Base-by-base conservation (phyloP, 1,139 yeast genomes). In the Protomyces inundatus region DNA sequence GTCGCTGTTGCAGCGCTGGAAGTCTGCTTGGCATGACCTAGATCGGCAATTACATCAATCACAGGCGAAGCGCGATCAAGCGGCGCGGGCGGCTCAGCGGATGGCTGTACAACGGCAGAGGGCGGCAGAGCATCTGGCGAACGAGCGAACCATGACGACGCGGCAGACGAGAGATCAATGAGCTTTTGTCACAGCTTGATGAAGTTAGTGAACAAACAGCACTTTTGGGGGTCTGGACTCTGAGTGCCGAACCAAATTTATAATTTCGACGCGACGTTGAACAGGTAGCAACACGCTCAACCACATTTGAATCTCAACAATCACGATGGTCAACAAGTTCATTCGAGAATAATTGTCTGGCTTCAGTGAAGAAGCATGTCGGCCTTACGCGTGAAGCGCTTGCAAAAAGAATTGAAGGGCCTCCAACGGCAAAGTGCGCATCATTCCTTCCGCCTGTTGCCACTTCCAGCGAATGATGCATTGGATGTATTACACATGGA, bases 361-460 rank as follows among this genome's bases (percentile, higher is more conserved):
- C 23, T 23, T 23, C 23, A 23, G 23, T 23, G 23, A 23, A 23
- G 23, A 4, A 39, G 42, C 30, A 58, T 58, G 62, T 58, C 62
- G 14, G n/a, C 45, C 51, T 32, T 58, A 6, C 54, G 62, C 32
- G 52, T 40, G 32, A 58, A 58, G 40, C 53, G 62, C 10, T 12
- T 58, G 56, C 40, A 55, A 12, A 58, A 58, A n/a, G 62, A 58
- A 39, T 42, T 58, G 14, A 51, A 48, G 35, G 54, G 48, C 4
- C 32, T 42, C 30, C 48, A 42, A 7, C n/a, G 10, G 23, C 55
- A 32, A 51, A 40, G 7, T 33, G 50, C 16, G 9, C 50, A 39
- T 14, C 54, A 45, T 42, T 48, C 45, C 42, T 39, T 33, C 12
- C 33, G 12, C 45, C 56, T 33, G 40, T 52, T 40, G 9, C 51